Percentiles rank a stretch among this genome's conserved stretches.
These are phyloP conservation scores for Ascosphaera aggregata DNA, from an alignment of 2,329 filamentous ascomycete genomes.

Conservation along the genomic window DNA sequence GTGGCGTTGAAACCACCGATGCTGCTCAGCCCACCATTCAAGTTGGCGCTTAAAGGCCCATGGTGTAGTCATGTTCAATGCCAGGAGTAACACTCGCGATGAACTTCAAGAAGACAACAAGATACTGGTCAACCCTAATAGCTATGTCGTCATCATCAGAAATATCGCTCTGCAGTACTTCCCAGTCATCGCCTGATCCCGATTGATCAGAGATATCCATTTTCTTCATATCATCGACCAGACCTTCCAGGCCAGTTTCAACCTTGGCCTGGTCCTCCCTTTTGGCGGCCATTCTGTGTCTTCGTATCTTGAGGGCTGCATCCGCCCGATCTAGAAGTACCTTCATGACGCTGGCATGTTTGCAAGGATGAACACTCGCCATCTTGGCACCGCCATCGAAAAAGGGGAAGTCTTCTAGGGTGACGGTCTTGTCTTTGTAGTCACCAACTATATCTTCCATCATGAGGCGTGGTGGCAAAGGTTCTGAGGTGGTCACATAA, in stretches of 20 bases:
- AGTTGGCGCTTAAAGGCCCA: constrained; percentile 48
- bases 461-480: constrained; percentile 63
- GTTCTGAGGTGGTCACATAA: constrained; percentile 57
- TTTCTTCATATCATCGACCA: constrained; percentile 58
- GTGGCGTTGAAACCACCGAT: too few relatives aligned
- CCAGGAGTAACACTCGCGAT: constrained; percentile 82
- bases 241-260: constrained; percentile 49
- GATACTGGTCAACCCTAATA: constrained; percentile 27
- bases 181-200: constrained; percentile 37
- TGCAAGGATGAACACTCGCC: constrained; percentile 90
- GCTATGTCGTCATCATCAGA: constrained; percentile 23
- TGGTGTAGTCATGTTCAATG: constrained; percentile 95
- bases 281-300: constrained; percentile 42
- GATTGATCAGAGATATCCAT: constrained; percentile 33
- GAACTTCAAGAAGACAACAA: constrained; percentile 35
- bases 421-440: constrained; percentile 97
- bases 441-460: constrained; percentile 94
- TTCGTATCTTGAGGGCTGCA: constrained; percentile 67
- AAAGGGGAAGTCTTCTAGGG: constrained; percentile 91
- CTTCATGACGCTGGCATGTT: constrained; percentile 96
- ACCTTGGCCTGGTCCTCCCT: constrained; percentile 23
- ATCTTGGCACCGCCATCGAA: constrained; percentile 84
- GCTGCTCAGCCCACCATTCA: too few relatives aligned
- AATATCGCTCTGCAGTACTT: constrained; percentile 30
- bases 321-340: constrained; percentile 86